Evolutionary conservation across 768 basidiomycete species (phyloP), one percentile per base, ranked within the genome.

Genomic region (Panaeolus cyanescens): DNA sequence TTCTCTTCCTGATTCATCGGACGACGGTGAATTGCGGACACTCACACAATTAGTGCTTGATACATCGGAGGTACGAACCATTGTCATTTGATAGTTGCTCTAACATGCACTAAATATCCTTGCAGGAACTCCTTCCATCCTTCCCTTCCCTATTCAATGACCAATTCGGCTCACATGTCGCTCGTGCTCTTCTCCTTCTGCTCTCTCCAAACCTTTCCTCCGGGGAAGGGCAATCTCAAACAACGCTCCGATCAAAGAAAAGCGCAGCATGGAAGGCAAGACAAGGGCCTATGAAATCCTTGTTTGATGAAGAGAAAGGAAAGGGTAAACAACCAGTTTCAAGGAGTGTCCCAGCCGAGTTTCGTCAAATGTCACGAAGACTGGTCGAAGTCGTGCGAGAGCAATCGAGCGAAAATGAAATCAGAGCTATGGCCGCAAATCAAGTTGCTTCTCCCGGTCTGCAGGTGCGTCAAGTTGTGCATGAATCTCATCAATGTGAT

Each of bases 111-210:
- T n/a, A 20, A 30, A 39, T 28, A 25, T 13, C 10, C 45, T 25
- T 53, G 40, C 59, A 95, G 90, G 94, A 96, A 81, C 68, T 98
- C 32, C 67, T 87, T 1, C 86, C 89, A 0, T 72, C 75, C 3
- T 77, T 96, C 32, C 73, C 86, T 0, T 76, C 80, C 7, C 83
- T 96, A 42, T 76, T 96, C 37, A 87, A 89, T 78, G 88, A 96
- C 67, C 88, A 91, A 32, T 96, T 95, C 68, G 95, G 91, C 33
- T 96, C 96, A 0, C 96, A 98, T 66, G 92, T 95, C 40, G 65
- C 96, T 50, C 89, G 96, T 34, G 86, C 90, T 22, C 74, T 98
- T 2, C 82, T 98, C 13, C 70, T 90, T 4, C 79, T 97, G 40
- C 79, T 97, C n/a, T 87, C 85, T 13, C 91, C 93, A 0, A 75